Base-by-base conservation (phyloP, 2,329 filamentous ascomycete genomes). In the Xylaria sp. region DNA sequence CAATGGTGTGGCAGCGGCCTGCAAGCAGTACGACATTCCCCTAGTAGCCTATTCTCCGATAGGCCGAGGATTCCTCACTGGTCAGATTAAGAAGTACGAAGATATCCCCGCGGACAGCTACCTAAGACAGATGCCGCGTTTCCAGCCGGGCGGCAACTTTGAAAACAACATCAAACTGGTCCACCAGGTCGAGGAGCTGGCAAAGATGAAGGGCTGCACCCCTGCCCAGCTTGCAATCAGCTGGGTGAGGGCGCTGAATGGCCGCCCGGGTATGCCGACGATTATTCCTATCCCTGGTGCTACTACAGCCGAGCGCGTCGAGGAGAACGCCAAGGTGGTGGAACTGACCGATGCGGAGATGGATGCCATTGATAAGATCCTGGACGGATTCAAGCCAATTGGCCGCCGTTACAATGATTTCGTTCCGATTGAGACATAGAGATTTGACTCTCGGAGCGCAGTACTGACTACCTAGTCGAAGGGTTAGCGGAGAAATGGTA, bases 11-110 rank as follows among this genome's bases (percentile, higher is more conserved):
- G 75, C 75, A 7, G 75, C 69, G 64, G 84, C 86, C 0, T 91
- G 88, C 74, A 84, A 82, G 0, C 85, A 94, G 76, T 79, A 91
- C 54, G 81, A 84, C 55, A 93, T 95, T 68, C 89, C 91, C 0
- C 81, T 94, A 56, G 80, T 93, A 42, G 91, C 90, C 0, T 94
- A 93, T 79, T 90, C 90, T 53, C 92, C 92, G 0, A 82, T 94
- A 0, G 89, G 91, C 5, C 70, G 75, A 1, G 87, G 87, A 0
- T 85, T 90, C 80, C 77, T 90, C 65, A 85, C 86, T 0, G 86
- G 86, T 0, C 76, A 84, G 69, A 81, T 87, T 73, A 85, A 82
- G 74, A 81, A 77, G 6, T 69, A 74, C 1, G 82, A 85, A 1
- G 90, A 92, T 72, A 79, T 92, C 45, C 83, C 84, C 2, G 79